Percentiles rank a stretch among this genome's conserved stretches.
Conservation (phyloP, 805 yeast species). For the Kazachstania kunashirensis region DNA sequence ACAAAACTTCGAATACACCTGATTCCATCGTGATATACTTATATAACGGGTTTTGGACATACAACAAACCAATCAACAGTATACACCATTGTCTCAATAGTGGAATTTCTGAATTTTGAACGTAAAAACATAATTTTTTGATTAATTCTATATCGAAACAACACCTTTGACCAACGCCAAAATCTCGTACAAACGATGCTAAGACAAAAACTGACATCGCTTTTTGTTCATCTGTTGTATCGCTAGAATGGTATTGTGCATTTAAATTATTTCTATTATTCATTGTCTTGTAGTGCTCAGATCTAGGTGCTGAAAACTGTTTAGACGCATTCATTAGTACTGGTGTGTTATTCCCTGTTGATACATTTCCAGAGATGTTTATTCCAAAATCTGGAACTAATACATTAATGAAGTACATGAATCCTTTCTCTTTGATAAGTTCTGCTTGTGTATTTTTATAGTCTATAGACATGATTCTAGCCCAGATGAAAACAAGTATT, state of each 20-base stretch:
- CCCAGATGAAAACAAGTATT: constrained; percentile 93
- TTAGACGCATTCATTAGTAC: constrained; percentile 16
- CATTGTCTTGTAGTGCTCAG: background rate
- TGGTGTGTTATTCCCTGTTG: constrained; percentile 10
- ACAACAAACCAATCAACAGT: constrained; percentile 64
- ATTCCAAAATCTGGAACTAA: constrained; percentile 39
- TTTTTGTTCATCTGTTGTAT: constrained; percentile 66
- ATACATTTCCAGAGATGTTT: constrained; percentile 1
- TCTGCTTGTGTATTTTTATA: constrained; percentile 85
- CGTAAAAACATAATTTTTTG: constrained; percentile 53
- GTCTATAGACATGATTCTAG: constrained; percentile 93
- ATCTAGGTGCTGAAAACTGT: background rate
- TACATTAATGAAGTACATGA: constrained; percentile 74
- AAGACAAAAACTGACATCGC: constrained; percentile 93
- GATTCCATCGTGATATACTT: constrained; percentile 60
- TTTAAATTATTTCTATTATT: constrained; percentile 2
- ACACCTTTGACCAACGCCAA: constrained; percentile 66
- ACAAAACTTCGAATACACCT: constrained; percentile 44
- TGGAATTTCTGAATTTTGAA: constrained; percentile 71
- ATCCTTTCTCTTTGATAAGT: constrained; percentile 82
- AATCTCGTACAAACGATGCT: constrained; percentile 74
- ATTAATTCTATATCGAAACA: constrained; percentile 69
- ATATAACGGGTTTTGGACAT: constrained; percentile 65
- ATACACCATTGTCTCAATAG: constrained; percentile 88
- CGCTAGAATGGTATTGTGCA: constrained; percentile 15